phyloP scores from a whole-genome alignment of 108 stramenopile species.

The Pseudonitzschia pungens region DNA sequence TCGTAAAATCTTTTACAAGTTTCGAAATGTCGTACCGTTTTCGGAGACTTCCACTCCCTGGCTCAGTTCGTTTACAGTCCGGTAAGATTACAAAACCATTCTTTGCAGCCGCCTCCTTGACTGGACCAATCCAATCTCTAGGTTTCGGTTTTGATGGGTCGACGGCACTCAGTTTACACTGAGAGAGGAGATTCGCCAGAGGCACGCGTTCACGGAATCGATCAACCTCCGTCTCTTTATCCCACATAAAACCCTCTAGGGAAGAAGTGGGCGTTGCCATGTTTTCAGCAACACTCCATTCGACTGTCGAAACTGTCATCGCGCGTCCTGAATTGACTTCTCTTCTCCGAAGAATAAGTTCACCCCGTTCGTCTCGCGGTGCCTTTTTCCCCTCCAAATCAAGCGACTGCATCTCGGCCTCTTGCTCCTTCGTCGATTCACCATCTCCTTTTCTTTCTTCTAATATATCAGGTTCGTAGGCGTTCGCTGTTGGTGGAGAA shows the following conservation, averaged over 20 bases:
- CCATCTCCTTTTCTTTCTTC: conserved; percentile 32
- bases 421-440: conserved; percentile 37
- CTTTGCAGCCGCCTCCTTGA: conserved; percentile 45
- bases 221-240: conserved; percentile 89
- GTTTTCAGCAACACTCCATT: conserved; percentile 89
- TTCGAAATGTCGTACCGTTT: conserved; percentile 74
- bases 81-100: conserved; percentile 78
- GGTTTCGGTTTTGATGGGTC: conserved; percentile 73
- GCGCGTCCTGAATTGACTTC: conserved; percentile 85
- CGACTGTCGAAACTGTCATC: conserved; percentile 77
- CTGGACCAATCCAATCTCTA: conserved; percentile 73
- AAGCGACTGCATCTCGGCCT: conserved; percentile 20
- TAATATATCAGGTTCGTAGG: conserved; percentile 31
- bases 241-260: conserved; percentile 89
- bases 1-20: conserved; percentile 59
- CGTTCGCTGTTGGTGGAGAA: conserved; percentile 46
- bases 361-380: conserved; percentile 70
- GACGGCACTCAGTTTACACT: conserved; percentile 50
- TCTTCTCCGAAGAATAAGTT: conserved; percentile 71
- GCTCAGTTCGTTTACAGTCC: conserved; percentile 82
- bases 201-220: conserved; percentile 78
- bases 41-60: conserved; percentile 71
- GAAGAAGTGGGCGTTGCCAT: conserved; percentile 66
- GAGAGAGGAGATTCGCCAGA: conserved; percentile 70
- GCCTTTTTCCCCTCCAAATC: conserved; percentile 40